A percentile compares a stretch with the other conserved stretches of the same genome.
phyloP scores from a whole-genome alignment of 805 yeast genomes.

The Kazachstania kunashirensis region DNA sequence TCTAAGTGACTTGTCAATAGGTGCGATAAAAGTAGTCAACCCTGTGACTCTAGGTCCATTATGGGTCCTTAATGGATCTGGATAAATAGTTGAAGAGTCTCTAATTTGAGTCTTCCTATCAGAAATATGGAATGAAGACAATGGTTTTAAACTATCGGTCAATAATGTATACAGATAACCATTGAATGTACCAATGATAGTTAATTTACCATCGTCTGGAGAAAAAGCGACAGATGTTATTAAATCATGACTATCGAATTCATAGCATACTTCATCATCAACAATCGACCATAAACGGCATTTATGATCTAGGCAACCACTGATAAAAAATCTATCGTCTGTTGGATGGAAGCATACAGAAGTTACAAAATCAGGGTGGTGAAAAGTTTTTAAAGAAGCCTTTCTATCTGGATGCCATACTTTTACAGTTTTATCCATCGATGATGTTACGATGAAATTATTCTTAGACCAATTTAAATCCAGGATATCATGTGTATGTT shows the following conservation, averaged over 20 bases:
- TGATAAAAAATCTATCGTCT: slow-evolving; percentile 79
- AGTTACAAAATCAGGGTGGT: slow-evolving; percentile 73
- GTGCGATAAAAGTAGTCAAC: slow-evolving; percentile 39
- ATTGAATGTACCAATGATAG: slow-evolving; percentile 67
- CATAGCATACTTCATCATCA: slow-evolving; percentile 55
- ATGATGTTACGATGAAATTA: slow-evolving; percentile 66
- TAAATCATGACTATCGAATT: slow-evolving; percentile 51
- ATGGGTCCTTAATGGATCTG: slow-evolving; percentile 10
- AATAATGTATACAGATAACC: slow-evolving; percentile 57
- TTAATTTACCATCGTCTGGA: slow-evolving; percentile 51
- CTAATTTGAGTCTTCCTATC: slow-evolving; percentile 29
- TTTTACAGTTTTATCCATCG: slow-evolving; percentile 75
- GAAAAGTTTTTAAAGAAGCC: slow-evolving; percentile 52
- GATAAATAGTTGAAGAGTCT: background rate
- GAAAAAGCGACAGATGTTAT: slow-evolving; percentile 71
- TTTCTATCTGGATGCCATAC: slow-evolving; percentile 76
- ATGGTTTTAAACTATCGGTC: slow-evolving; percentile 50
- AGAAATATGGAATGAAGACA: slow-evolving; percentile 37
- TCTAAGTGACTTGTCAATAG: slow-evolving; percentile 25
- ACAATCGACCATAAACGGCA: slow-evolving; percentile 75
- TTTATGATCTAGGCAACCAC: slow-evolving; percentile 70
- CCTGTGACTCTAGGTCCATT: slow-evolving; percentile 66
- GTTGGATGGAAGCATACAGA: slow-evolving; percentile 69
- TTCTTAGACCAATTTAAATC: slow-evolving; percentile 83
- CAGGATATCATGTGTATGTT: slow-evolving; percentile 64